Base-by-base conservation (phyloP, 164 flowering plant genomes). In the Sextonia rubra region DNA sequence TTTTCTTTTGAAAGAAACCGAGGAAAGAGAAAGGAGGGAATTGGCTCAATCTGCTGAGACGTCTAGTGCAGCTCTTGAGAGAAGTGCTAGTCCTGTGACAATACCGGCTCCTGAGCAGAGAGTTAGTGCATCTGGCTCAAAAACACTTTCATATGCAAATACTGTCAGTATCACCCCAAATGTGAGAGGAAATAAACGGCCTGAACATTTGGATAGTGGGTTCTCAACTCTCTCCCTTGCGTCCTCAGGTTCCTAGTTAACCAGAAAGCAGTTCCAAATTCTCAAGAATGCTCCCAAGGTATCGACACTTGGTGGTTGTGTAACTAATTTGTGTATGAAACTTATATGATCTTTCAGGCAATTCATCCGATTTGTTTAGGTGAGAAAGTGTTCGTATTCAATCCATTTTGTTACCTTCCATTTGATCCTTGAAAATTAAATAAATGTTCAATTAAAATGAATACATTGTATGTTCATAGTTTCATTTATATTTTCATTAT, bases 1-100 rank as follows among this genome's bases (percentile, higher is more conserved):
- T 83, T 96, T 92, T 80, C 97, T 96, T 77, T 95, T 96, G 79
- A 93, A 88, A 71, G 99, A 96, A 83, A 85, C 87, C 20, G 92
- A 90, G 80, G 94, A 92, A 78, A 86, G 93, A 74, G 98, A 89
- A 74, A 89, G 78, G 73, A 84, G 88, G 49, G 95, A 86, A 70
- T 11, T 83, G 3, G 77, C 47, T 24, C 91, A 81, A 47, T 37
- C 76, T n/a, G 74, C 71, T 7, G 72, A 66, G 7, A 75, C 47
- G 20, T 64, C 82, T 24, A 75, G 74, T 63, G 26, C 14, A 80
- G 74, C 75, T 4, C 72, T 61, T 7, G 79, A 26, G 1, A 80
- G 58, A 37, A 77, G 70, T 73, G 76, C 88, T 22, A 74, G 25
- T 27, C 60, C 69, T 15, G 64, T 75, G 25, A 64, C 56, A 22